Evolutionary conservation across 2,329 filamentous ascomycete genomes (phyloP).

Genomic region (Aspergillus pseudoterreus): DNA sequence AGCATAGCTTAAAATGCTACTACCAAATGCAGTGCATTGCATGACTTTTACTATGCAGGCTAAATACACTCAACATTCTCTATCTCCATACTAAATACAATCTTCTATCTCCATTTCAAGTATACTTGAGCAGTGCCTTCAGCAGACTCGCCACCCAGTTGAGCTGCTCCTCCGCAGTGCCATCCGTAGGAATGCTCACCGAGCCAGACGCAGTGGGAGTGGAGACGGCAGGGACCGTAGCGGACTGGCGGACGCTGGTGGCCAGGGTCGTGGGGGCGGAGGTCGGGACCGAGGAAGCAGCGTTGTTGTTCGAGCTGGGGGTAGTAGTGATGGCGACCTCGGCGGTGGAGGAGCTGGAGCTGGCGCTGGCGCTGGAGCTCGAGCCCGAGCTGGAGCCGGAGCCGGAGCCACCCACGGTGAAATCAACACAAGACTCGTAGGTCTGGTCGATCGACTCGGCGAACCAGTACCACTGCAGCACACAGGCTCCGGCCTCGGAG

Average conservation of each 20-base stretch:
- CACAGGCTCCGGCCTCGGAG: constrained; percentile 26
- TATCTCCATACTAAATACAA: not conserved
- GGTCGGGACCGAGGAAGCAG: constrained; percentile 7
- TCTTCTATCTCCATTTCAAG: not conserved
- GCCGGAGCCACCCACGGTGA: constrained; percentile 24
- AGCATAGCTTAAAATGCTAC: no score
- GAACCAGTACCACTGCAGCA: constrained; percentile 35
- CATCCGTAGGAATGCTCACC: constrained; percentile 14
- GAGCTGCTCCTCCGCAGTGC: constrained; percentile 17
- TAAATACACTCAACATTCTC: no score
- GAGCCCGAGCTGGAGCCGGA: constrained; percentile 10
- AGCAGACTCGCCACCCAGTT: constrained; percentile 13
- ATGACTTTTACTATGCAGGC: no score
- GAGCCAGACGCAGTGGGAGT: constrained; percentile 1
- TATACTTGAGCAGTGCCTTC: constrained; percentile 14
- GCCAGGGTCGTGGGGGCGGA: constrained; percentile 12
- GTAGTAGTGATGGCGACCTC: constrained; percentile 14
- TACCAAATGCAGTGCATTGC: no score
- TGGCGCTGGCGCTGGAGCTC: constrained; percentile 7
- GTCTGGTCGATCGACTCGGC: constrained; percentile 33
- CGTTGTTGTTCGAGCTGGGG: constrained; percentile 9
- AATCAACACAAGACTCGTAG: constrained; percentile 34
- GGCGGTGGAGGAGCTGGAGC: constrained; percentile 5
- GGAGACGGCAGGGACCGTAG: constrained; percentile 2
- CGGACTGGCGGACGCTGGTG: not conserved